Percentiles rank a stretch among this genome's conserved stretches.
phyloP scores from a whole-genome alignment of 2,329 filamentous ascomycete species.

The Dissoconium aciculare region DNA sequence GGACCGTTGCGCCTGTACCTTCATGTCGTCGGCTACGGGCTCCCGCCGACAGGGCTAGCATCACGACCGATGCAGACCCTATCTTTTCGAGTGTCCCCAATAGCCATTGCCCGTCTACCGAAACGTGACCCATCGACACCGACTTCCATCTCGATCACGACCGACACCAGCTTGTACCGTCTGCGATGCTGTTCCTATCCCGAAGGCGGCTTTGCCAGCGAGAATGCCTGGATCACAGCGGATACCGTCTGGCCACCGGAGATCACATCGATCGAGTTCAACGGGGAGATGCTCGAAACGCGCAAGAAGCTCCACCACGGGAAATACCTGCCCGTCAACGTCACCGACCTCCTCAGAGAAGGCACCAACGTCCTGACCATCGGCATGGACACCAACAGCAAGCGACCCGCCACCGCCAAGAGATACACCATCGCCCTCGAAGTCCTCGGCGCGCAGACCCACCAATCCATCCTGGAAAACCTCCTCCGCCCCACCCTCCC shows the following conservation, averaged over 20 bases:
- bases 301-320: slow-evolving; percentile 58
- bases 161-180: slow-evolving; percentile 52
- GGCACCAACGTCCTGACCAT: slow-evolving; percentile 51
- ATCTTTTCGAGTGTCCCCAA: no score
- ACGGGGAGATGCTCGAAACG: slow-evolving; percentile 39
- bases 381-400: slow-evolving; percentile 24
- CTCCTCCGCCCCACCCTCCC: slow-evolving; percentile 27
- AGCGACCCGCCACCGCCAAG: slow-evolving; percentile 18
- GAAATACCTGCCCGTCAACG: slow-evolving; percentile 60
- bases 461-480: slow-evolving; percentile 25
- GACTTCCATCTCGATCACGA: no score
- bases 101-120: no score
- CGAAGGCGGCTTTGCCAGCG: slow-evolving; percentile 22
- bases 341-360: slow-evolving; percentile 44
- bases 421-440: slow-evolving; percentile 61
- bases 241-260: slow-evolving; percentile 57
- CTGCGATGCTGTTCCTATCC: slow-evolving; percentile 52
- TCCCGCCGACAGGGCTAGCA: slow-evolving; percentile 31
- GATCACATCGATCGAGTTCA: slow-evolving; percentile 52
- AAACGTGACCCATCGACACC: no score
- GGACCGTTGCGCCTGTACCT: slow-evolving; percentile 38
- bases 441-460: slow-evolving; percentile 41
- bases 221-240: slow-evolving; percentile 46
- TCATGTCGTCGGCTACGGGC: slow-evolving; percentile 38
- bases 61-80: no score